These are phyloP conservation scores for Aureobasidium sp. DNA, from an alignment of 2,329 filamentous ascomycete species.

Conservation along the genomic window DNA sequence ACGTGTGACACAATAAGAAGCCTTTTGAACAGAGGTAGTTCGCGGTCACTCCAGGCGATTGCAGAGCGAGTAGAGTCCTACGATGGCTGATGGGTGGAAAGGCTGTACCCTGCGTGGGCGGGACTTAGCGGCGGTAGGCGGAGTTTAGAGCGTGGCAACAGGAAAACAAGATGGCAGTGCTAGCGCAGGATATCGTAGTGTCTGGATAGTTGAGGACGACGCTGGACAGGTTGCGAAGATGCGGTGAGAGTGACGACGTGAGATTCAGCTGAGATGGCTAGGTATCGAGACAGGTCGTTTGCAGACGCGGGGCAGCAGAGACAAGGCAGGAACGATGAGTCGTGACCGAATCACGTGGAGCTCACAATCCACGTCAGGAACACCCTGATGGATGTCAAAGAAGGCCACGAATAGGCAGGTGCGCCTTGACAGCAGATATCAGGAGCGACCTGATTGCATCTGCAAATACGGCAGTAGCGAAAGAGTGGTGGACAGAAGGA, in stretches of 20 bases:
- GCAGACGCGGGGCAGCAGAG: constrained; percentile 1
- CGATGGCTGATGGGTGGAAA: neutral
- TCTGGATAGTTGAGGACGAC: neutral
- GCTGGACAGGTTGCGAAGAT: neutral
- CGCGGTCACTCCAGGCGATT: neutral
- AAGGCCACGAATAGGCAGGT: neutral
- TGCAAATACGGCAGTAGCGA: neutral
- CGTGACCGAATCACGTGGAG: neutral
- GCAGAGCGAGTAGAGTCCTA: neutral
- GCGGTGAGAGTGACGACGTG: neutral
- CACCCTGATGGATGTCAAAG: neutral
- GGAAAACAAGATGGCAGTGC: neutral
- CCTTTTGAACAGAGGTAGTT: neutral
- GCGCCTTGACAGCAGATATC: neutral
- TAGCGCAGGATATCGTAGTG: neutral
- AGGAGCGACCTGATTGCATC: neutral
- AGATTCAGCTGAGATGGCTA: neutral
- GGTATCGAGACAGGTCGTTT: neutral
- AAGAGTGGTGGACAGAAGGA: neutral
- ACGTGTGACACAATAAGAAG: neutral
- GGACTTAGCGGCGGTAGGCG: neutral
- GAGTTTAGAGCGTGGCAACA: neutral
- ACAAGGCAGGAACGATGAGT: neutral
- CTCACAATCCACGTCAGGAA: neutral
- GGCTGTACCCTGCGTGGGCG: neutral